Base-by-base conservation (phyloP, 441 rosid genomes). In the Arabidopsis lyrata region DNA sequence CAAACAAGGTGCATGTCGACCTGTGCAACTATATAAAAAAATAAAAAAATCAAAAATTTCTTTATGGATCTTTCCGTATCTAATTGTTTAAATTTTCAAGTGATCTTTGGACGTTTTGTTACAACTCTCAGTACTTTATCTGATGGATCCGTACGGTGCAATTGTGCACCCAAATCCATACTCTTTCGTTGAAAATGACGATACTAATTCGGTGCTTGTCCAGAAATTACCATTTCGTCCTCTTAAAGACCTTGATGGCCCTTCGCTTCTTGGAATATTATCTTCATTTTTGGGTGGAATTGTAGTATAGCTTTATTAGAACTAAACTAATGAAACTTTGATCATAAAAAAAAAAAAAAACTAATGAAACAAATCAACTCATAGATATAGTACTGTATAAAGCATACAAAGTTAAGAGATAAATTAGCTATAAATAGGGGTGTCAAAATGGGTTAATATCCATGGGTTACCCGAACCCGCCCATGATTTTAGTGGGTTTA, bases 141-240 rank as follows among this genome's bases (percentile, higher is more conserved):
- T 45, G 70, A 29, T 31, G 63, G 41, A 56, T 70, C 76, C 66
- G 80, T 76, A 70, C 80, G 76, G 76, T 76, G 72, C 72, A 63
- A 70, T 76, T 72, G 76, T 76, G 72, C 72, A 63, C 80, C 70
- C 49, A 38, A 44, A 27, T 62, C 50, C 41, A 75, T 16, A 5
- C 8, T 15, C 1, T 3, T 2, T 4, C 0, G 3, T 5, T 29
- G 31, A 44, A 47, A 63, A 68, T 63, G 47, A 76, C 75, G 47
- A 63, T 38, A 56, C 13, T 38, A 8, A 1, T 66, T 75, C 31
- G n/a, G 6, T 11, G 3, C 16, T 56, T 55, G 20, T 62, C 52
- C 42, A 6, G 6, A 16, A 27, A 27, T 56, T 39, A 65, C 79
- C 15, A 35, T 53, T 44, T 52, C 44, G 4, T 58, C 67, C 73